A percentile compares a stretch with the other conserved stretches of the same genome.
Conservation (phyloP, 306 rosid species). For the Neltuma alba region DNA sequence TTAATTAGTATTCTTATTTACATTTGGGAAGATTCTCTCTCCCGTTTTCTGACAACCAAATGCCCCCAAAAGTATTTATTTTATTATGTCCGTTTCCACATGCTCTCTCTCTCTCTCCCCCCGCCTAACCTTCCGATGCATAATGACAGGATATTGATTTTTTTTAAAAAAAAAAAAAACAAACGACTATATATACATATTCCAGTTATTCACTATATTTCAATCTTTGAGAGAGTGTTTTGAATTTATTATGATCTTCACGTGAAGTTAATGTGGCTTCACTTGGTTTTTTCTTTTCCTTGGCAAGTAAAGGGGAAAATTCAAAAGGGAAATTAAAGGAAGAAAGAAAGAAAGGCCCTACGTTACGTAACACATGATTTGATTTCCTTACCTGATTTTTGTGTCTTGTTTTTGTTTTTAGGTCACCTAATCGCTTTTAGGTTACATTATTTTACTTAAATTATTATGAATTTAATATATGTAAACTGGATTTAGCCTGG, state of each 20-base stretch:
- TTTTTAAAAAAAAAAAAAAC: too few species aligned
- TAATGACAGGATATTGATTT: background rate
- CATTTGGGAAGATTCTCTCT: slow-evolving; percentile 38
- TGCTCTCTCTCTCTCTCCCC: background rate
- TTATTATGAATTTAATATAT: background rate
- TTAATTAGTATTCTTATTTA: slow-evolving; percentile 24
- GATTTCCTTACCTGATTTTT: slow-evolving; percentile 4
- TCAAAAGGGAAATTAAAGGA: background rate
- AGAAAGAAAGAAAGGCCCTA: background rate
- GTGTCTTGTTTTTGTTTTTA: background rate
- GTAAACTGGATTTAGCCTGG: background rate
- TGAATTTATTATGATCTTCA: background rate
- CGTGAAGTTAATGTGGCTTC: background rate
- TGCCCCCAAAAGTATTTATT: slow-evolving; percentile 1
- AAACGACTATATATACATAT: too few species aligned
- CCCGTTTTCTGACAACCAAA: slow-evolving; percentile 37
- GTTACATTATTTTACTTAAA: background rate
- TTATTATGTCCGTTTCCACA: background rate
- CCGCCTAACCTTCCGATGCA: background rate
- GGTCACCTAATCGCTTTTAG: background rate
- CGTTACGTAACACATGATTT: background rate
- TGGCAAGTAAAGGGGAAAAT: background rate
- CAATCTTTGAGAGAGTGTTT: background rate
- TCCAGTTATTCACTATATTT: background rate
- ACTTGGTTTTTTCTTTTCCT: background rate